Percentiles rank a stretch among this genome's conserved stretches.
Evolutionary conservation across 2,329 filamentous ascomycete species (phyloP).

Genomic region (Xylariales sp.): DNA sequence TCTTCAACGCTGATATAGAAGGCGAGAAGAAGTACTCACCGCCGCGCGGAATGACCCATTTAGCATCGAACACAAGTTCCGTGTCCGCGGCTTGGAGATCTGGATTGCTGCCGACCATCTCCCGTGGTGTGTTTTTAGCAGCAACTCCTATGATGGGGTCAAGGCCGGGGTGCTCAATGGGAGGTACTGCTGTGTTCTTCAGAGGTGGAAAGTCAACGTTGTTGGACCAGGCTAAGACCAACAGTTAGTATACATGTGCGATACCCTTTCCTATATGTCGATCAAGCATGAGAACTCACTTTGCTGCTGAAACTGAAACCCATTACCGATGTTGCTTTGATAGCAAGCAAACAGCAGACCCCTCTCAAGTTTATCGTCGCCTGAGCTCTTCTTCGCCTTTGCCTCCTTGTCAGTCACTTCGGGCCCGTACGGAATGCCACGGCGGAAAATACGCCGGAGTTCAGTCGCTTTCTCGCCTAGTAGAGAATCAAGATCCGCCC

Average conservation of each 20-base stretch:
- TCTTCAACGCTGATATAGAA: constrained; percentile 28
- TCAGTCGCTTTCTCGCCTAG: constrained; percentile 17
- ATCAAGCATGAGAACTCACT: constrained; percentile 16
- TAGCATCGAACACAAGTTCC: constrained; percentile 14
- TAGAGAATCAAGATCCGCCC: constrained; percentile 27
- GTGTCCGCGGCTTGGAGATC: background rate
- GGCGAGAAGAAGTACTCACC: constrained; percentile 44
- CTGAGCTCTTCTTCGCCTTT: constrained; percentile 13
- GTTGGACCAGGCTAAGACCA: background rate
- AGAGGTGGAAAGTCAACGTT: constrained; percentile 16
- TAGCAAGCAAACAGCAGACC: constrained; percentile 42
- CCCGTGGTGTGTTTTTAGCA: constrained; percentile 17
- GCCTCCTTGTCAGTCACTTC: constrained; percentile 32
- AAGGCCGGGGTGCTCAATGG: constrained; percentile 21
- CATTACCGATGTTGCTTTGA: constrained; percentile 35
- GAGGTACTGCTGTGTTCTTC: constrained; percentile 9
- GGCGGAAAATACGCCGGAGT: constrained; percentile 34
- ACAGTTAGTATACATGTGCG: background rate
- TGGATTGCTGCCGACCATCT: background rate
- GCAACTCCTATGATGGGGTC: constrained; percentile 32
- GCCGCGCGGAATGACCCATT: constrained; percentile 36
- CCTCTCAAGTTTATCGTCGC: constrained; percentile 28
- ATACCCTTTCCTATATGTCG: background rate
- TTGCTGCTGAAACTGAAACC: constrained; percentile 35
- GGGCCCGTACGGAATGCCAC: constrained; percentile 38